These are phyloP conservation scores for Boletus coccyginus DNA, from an alignment of 768 basidiomycete genomes.

Conservation along the genomic window DNA sequence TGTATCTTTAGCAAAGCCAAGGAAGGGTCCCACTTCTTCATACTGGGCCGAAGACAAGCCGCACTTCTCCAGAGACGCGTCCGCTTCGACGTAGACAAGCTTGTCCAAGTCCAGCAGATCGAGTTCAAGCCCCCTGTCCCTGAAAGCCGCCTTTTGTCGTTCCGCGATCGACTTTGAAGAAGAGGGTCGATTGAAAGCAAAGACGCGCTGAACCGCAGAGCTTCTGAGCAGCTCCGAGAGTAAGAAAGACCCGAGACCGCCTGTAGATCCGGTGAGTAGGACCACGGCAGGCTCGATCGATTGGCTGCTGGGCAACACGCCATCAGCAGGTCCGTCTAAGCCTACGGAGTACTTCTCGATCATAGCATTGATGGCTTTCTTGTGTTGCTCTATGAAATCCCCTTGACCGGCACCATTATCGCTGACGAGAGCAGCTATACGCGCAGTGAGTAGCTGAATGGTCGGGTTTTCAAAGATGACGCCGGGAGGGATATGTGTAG, in stretches of 20 bases:
- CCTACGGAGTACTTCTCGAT: conserved; percentile 38
- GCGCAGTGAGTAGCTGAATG: conserved; percentile 34
- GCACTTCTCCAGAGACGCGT: conserved; percentile 26
- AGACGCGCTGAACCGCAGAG: conserved; percentile 25
- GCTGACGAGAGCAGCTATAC: conserved; percentile 8
- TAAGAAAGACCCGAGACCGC: conserved; percentile 38
- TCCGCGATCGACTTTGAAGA: conserved; percentile 12
- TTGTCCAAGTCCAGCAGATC: conserved; percentile 30
- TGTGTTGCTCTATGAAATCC: conserved; percentile 6
- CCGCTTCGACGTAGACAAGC: conserved; percentile 35
- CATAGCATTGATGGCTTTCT: conserved; percentile 34
- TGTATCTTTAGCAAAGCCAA: background rate
- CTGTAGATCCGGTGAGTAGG: conserved; percentile 41
- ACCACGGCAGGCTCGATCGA: conserved; percentile 23
- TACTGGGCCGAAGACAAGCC: conserved; percentile 28
- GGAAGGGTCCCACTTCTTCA: conserved; percentile 9
- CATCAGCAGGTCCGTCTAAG: conserved; percentile 13
- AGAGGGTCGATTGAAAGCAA: conserved; percentile 34
- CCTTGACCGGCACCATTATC: background rate
- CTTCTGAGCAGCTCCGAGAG: conserved; percentile 29
- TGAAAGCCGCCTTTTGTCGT: conserved; percentile 30
- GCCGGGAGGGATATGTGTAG: conserved; percentile 24
- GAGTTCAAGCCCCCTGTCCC: conserved; percentile 31
- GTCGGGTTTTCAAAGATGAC: conserved; percentile 42
- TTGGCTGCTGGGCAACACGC: conserved; percentile 5